Percentiles rank a stretch among this genome's conserved stretches.
Evolutionary conservation across 495 filamentous ascomycete species (phyloP).

Genomic region (Daldinia concentrica): DNA sequence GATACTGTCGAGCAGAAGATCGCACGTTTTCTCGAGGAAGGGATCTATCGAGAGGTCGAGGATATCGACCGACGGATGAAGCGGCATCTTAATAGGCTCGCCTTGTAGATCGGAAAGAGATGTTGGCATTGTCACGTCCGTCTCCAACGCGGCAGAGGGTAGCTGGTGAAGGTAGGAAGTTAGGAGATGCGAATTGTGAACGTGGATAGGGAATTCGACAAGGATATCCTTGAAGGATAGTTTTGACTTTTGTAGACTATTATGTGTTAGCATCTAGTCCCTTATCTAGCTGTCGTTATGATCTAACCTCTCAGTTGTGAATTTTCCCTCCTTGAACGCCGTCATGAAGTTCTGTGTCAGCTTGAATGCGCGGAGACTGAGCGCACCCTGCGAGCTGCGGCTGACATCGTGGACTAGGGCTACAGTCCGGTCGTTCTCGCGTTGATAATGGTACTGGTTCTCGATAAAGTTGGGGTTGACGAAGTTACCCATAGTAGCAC

Average conservation of each 20-base stretch:
- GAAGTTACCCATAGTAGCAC: constrained; percentile 98
- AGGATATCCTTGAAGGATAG: constrained; percentile 94
- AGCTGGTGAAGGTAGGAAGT: constrained; percentile 95
- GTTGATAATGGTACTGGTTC: constrained; percentile 98
- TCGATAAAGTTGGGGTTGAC: constrained; percentile 94
- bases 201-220: constrained; percentile 86
- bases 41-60: constrained; percentile 95
- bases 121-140: constrained; percentile 73
- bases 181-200: constrained; percentile 97
- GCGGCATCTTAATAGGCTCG: constrained; percentile 64
- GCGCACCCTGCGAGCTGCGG: constrained; percentile 87
- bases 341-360: constrained; percentile 89
- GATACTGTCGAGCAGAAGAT: constrained; percentile 93
- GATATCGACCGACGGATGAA: constrained; percentile 86
- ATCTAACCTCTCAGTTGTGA: constrained; percentile 89
- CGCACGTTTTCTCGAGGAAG: constrained; percentile 98
- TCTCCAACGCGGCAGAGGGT: constrained; percentile 61
- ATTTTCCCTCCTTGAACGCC: constrained; percentile 95
- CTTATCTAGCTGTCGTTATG: background rate
- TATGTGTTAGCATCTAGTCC: constrained; percentile 43
- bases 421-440: constrained; percentile 92
- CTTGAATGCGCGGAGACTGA: constrained; percentile 90
- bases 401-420: constrained; percentile 94
- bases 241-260: constrained; percentile 87
- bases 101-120: constrained; percentile 77